Conservation (phyloP, 2,329 filamentous ascomycete genomes). For the Apiospora hydei region DNA sequence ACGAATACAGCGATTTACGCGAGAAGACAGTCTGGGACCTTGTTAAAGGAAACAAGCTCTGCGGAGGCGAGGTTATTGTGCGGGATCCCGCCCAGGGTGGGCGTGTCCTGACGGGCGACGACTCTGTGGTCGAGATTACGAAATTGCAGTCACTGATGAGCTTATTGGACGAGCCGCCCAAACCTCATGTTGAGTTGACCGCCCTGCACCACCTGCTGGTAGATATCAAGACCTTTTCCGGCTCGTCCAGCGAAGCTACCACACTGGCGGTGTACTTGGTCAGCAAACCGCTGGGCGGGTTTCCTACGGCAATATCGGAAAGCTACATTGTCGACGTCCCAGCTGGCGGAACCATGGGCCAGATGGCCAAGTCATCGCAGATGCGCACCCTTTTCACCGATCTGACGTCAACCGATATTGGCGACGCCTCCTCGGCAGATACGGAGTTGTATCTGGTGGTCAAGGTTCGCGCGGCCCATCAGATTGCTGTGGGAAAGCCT, state of each 20-base stretch:
- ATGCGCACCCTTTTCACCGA: constrained; percentile 90
- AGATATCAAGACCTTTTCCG: constrained; percentile 83
- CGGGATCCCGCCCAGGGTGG: constrained; percentile 85
- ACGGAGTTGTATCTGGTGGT: constrained; percentile 84
- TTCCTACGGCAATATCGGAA: constrained; percentile 77
- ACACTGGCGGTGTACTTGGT: constrained; percentile 82
- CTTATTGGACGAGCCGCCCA: constrained; percentile 83
- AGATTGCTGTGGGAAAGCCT: constrained; percentile 55
- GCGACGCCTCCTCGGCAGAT: constrained; percentile 66
- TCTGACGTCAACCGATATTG: constrained; percentile 77
- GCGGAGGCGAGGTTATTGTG: constrained; percentile 93
- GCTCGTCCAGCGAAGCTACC: constrained; percentile 76
- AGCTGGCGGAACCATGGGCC: constrained; percentile 72
- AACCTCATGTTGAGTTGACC: constrained; percentile 69
- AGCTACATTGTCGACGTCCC: constrained; percentile 82
- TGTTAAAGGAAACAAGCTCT: constrained; percentile 91
- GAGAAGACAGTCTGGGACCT: constrained; percentile 96
- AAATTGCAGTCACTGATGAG: constrained; percentile 96
- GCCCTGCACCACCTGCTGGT: constrained; percentile 83
- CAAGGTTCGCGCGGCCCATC: constrained; percentile 71
- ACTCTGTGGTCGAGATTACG: constrained; percentile 91
- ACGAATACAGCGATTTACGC: constrained; percentile 81
- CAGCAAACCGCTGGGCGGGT: constrained; percentile 69
- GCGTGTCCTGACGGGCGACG: constrained; percentile 86
- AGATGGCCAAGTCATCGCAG: constrained; percentile 68